Conservation (phyloP, 2,329 filamentous ascomycete species). For the Cyphellophora attinorum region DNA sequence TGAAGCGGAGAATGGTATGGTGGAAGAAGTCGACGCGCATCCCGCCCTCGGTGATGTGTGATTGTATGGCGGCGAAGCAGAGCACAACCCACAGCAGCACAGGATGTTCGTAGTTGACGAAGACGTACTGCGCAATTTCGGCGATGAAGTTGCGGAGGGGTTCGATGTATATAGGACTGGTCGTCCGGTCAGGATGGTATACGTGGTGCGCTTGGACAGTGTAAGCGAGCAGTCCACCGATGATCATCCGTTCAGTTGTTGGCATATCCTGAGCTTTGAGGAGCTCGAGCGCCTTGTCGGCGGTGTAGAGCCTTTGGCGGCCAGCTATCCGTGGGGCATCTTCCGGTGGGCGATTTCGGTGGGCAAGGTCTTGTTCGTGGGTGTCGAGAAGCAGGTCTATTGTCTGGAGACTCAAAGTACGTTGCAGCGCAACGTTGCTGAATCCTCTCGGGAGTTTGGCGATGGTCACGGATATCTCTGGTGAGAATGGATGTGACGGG, state of each 20-base stretch:
- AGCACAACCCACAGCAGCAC: not conserved
- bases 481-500: conserved; percentile 7
- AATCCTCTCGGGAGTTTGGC: conserved; percentile 6
- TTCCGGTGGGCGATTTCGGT: not conserved
- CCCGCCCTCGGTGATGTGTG: not conserved
- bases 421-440: conserved; percentile 6
- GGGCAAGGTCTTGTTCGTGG: not conserved
- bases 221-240: not conserved
- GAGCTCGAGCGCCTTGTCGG: not conserved
- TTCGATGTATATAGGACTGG: not conserved
- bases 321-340: not conserved
- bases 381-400: conserved; percentile 5
- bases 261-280: not conserved
- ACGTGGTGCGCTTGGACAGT: not conserved
- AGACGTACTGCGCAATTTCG: not conserved
- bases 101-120: not conserved
- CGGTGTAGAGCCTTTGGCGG: not conserved
- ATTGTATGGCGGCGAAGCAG: not conserved
- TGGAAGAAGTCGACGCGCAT: not conserved
- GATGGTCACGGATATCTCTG: conserved; percentile 4
- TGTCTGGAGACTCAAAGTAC: conserved; percentile 2
- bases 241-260: not conserved
- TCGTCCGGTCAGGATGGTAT: not conserved
- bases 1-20: not conserved
- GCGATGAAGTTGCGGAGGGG: not conserved